phyloP scores from a whole-genome alignment of 2,329 filamentous ascomycete species.

The Nemania abortiva region DNA sequence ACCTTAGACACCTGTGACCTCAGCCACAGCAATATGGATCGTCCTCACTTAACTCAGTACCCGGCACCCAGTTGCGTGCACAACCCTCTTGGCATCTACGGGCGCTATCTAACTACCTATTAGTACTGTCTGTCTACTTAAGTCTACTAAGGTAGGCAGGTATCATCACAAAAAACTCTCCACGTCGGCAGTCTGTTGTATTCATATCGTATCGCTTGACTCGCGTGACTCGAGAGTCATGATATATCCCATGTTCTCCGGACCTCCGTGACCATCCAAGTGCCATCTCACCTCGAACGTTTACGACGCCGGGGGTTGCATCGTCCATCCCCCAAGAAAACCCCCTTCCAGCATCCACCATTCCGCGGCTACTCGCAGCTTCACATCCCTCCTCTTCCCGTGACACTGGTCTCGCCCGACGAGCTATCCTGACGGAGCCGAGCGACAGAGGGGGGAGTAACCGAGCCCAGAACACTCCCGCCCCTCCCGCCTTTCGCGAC shows the following conservation, averaged over 20 bases:
- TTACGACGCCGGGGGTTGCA: not conserved
- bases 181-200: not conserved
- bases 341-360: constrained; percentile 38
- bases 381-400: constrained; percentile 50
- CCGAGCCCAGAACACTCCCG: constrained; percentile 17
- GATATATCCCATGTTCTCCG: constrained; percentile 8
- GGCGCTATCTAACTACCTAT: too few relatives aligned
- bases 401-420: constrained; percentile 42
- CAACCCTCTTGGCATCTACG: too few relatives aligned
- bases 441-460: constrained; percentile 49
- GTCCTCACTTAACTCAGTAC: too few relatives aligned
- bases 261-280: constrained; percentile 13
- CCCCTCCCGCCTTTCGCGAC: constrained; percentile 15
- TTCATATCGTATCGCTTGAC: not conserved
- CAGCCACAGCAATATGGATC: too few relatives aligned
- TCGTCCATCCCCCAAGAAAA: not conserved
- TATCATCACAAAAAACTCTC: constrained; percentile 4
- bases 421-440: constrained; percentile 40
- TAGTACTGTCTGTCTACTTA: too few relatives aligned
- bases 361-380: constrained; percentile 42
- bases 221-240: constrained; percentile 20
- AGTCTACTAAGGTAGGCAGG: too few relatives aligned
- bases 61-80: too few relatives aligned
- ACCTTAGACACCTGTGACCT: too few relatives aligned
- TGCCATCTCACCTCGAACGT: not conserved